Percentiles rank a stretch among this genome's conserved stretches.
Conservation (phyloP, 345 rosid species). For the Melaleuca alternifolia region DNA sequence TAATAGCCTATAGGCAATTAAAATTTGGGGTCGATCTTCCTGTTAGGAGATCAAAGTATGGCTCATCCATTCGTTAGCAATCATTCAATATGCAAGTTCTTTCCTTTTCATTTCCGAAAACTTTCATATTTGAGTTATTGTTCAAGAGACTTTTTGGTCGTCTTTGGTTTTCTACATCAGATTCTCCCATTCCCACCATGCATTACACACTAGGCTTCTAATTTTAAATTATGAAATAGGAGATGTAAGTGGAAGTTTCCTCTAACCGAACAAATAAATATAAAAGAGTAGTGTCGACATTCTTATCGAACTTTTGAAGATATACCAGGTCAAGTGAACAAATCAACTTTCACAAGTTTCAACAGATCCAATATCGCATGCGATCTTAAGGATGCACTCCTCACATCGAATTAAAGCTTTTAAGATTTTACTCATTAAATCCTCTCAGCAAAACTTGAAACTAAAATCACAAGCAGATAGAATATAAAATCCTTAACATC, state of each 20-base stretch:
- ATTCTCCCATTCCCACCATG: neutral
- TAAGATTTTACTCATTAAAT: neutral
- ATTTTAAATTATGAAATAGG: neutral
- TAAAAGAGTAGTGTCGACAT: no score
- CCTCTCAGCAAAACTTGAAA: neutral
- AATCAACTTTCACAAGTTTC: neutral
- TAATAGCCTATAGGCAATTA: fast-evolving
- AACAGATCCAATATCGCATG: neutral
- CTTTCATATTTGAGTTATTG: neutral
- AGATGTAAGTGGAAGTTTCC: neutral
- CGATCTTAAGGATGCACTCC: neutral
- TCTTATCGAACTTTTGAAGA: no score
- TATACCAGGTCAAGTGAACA: no score
- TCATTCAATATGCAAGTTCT: neutral
- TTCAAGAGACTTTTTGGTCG: fast-evolving
- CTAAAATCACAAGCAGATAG: neutral
- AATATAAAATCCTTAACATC: neutral
- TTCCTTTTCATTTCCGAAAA: neutral
- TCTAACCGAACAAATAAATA: neutral
- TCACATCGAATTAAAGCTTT: neutral
- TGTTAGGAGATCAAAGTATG: neutral
- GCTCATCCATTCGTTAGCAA: neutral
- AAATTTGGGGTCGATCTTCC: neutral
- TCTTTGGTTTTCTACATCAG: neutral
- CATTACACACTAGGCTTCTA: neutral